These are phyloP conservation scores for Gracilaria domingensis DNA, from an alignment of 23 red algal species.

Conservation along the genomic window DNA sequence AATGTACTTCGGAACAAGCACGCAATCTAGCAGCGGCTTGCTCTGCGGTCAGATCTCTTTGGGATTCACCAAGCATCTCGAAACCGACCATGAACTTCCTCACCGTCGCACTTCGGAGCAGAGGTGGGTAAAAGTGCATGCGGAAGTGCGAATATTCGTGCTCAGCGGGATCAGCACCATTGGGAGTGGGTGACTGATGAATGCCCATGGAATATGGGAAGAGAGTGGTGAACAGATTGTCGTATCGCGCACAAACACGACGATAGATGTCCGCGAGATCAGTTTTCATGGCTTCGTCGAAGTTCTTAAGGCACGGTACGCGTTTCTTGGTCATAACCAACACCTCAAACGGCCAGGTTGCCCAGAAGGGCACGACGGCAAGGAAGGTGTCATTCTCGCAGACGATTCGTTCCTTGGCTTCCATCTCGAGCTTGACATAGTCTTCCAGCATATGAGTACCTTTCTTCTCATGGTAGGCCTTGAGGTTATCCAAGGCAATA, in stretches of 20 bases:
- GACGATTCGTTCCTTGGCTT: constrained; percentile 82
- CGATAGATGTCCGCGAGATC: constrained; percentile 94
- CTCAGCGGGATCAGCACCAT: constrained; percentile 36
- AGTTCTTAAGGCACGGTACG: constrained; percentile 64
- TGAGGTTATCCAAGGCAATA: constrained; percentile 72
- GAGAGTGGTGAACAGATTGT: constrained; percentile 93
- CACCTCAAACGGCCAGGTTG: constrained; percentile 96
- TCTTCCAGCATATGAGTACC: constrained; percentile 84
- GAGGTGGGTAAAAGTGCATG: constrained; percentile 97
- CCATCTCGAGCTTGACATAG: constrained; percentile 79
- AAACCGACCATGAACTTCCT: constrained; percentile 99
- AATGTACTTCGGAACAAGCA: constrained; percentile 86
- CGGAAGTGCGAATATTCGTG: constrained; percentile 83
- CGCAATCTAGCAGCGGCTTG: constrained; percentile 88
- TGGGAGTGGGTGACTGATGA: constrained; percentile 82
- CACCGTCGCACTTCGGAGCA: constrained; percentile 93
- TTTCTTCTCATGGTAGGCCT: constrained; percentile 58
- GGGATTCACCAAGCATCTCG: constrained; percentile 96
- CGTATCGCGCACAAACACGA: constrained; percentile 88
- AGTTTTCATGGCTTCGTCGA: constrained; percentile 58
- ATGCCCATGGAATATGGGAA: constrained; percentile 99
- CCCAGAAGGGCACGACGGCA: constrained; percentile 96
- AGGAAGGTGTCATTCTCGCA: constrained; percentile 90
- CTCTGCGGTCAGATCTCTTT: constrained; percentile 96
- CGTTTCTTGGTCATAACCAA: constrained; percentile 73